phyloP scores from a whole-genome alignment of 2,329 filamentous ascomycete genomes.

The Ophiocordyceps camponoti-leonardi region DNA sequence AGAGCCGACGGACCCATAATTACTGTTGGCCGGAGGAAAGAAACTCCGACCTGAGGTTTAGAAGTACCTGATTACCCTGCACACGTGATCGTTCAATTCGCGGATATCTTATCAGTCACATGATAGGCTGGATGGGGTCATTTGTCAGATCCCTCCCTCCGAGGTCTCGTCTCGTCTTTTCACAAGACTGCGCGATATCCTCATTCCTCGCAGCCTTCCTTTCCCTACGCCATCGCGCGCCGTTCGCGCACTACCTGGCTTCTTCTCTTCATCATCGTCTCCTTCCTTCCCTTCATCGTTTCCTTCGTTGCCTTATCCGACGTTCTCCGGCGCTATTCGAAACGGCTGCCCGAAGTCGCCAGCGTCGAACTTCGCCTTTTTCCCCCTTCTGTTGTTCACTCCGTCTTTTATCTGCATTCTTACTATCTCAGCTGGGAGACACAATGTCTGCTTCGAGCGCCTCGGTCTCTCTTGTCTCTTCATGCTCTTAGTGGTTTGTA shows the following conservation, averaged over 20 bases:
- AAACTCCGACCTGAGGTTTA: too few relatives aligned
- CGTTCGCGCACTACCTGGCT: background rate
- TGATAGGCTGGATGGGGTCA: background rate
- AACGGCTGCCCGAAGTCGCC: too few relatives aligned
- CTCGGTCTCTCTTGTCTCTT: slow-evolving; percentile 12
- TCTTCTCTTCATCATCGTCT: too few relatives aligned
- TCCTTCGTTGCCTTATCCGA: background rate
- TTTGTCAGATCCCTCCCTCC: background rate
- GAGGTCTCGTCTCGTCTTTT: background rate
- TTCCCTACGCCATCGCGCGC: background rate
- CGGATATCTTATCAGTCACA: background rate
- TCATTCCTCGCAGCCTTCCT: background rate
- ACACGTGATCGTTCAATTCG: too few relatives aligned
- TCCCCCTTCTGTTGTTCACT: slow-evolving; percentile 1
- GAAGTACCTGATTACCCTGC: too few relatives aligned
- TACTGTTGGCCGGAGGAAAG: too few relatives aligned
- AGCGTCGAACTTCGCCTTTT: background rate
- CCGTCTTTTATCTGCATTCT: slow-evolving; percentile 4
- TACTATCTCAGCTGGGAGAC: slow-evolving; percentile 12
- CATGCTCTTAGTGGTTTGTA: slow-evolving; percentile 24
- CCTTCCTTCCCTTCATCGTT: background rate
- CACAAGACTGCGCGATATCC: background rate
- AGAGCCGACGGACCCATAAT: too few relatives aligned
- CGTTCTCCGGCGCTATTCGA: background rate
- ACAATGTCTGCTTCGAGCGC: slow-evolving; percentile 24